Percentiles rank a stretch among this genome's conserved stretches.
Conservation (phyloP, 2,329 filamentous ascomycete genomes). For the Alternaria incomplexa region DNA sequence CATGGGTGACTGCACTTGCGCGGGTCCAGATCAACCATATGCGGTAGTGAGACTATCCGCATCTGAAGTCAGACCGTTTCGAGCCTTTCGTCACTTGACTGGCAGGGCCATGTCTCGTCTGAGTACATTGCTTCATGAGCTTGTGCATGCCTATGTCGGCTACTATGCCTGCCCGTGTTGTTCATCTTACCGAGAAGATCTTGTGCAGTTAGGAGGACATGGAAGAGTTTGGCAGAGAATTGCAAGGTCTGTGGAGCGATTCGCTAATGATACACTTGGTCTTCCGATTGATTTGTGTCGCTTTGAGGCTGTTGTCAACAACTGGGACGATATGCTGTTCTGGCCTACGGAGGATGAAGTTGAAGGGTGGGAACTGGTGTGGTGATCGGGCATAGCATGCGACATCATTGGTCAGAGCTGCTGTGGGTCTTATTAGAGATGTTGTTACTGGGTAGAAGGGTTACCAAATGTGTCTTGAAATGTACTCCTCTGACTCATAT, state of each 20-base stretch:
- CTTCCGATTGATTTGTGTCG: background rate
- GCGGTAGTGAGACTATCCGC: background rate
- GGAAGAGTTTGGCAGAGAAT: background rate
- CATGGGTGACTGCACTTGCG: background rate
- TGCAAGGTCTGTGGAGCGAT: background rate
- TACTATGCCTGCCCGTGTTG: background rate
- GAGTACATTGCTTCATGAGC: background rate
- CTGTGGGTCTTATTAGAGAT: background rate
- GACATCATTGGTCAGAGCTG: no score
- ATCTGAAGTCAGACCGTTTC: background rate
- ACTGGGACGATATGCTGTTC: background rate
- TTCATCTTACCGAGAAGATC: background rate
- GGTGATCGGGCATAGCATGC: background rate
- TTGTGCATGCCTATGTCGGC: background rate
- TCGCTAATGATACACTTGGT: background rate
- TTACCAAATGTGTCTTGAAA: background rate
- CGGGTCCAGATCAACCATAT: background rate
- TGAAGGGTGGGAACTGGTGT: background rate
- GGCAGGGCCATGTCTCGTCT: background rate
- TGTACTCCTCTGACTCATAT: background rate
- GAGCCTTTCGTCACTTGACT: background rate
- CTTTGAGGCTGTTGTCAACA: background rate
- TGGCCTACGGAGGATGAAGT: background rate
- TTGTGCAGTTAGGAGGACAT: background rate
- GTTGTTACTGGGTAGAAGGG: background rate